phyloP scores from a whole-genome alignment of 768 basidiomycete genomes.

The Mycena sanguinolenta region DNA sequence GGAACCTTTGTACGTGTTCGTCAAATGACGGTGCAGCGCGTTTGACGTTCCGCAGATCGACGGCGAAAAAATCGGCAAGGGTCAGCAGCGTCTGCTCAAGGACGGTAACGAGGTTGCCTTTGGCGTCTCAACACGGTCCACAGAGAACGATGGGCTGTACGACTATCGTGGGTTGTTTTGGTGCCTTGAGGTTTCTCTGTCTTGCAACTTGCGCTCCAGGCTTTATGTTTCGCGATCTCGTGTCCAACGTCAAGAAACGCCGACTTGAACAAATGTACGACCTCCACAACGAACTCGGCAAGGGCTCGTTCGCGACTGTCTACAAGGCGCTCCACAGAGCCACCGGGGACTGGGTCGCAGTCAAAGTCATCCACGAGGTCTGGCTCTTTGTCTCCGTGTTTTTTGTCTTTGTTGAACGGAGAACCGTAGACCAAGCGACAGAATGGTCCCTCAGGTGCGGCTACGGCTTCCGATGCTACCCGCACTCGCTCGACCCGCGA shows the following conservation, averaged over 20 bases:
- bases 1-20: slow-evolving; percentile 70
- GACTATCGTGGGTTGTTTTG: slow-evolving; percentile 75
- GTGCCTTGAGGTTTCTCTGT: not conserved
- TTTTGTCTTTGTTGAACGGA: not conserved
- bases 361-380: slow-evolving; percentile 85
- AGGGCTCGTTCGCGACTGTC: slow-evolving; percentile 93
- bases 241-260: slow-evolving; percentile 59
- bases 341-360: slow-evolving; percentile 83
- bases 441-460: not conserved
- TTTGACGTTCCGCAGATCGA: slow-evolving; percentile 67
- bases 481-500: slow-evolving; percentile 52
- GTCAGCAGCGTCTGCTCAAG: slow-evolving; percentile 66
- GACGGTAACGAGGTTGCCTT: slow-evolving; percentile 93
- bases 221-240: slow-evolving; percentile 80
- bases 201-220: slow-evolving; percentile 53
- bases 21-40: slow-evolving; percentile 2
- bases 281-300: slow-evolving; percentile 79
- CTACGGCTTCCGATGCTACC: not conserved
- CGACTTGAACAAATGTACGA: slow-evolving; percentile 79
- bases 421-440: slow-evolving; percentile 44
- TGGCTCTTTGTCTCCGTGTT: not conserved
- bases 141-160: slow-evolving; percentile 61
- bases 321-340: slow-evolving; percentile 81
- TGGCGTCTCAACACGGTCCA: slow-evolving; percentile 67
- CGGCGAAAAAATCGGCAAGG: slow-evolving; percentile 71